Percentiles rank a stretch among this genome's conserved stretches.
These are phyloP conservation scores for Cladosporium sp. DNA, from an alignment of 2,329 filamentous ascomycete genomes.

Conservation along the genomic window DNA sequence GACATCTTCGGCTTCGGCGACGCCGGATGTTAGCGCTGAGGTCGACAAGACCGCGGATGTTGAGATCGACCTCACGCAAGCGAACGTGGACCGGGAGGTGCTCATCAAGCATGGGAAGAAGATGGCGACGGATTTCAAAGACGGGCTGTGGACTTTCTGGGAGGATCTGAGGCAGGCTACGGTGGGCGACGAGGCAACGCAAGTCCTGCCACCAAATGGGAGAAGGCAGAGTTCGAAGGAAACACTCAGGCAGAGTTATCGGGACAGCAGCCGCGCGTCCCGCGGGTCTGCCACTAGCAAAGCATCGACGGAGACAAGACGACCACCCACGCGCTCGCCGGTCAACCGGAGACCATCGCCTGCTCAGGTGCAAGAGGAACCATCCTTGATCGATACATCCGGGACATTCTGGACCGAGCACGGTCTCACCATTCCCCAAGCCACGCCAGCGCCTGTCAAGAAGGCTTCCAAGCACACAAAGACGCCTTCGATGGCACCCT, in stretches of 20 bases:
- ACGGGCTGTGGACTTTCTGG: slow-evolving; percentile 88
- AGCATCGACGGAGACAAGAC: slow-evolving; percentile 15
- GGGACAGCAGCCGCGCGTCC: slow-evolving; percentile 10
- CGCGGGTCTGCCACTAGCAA: slow-evolving; percentile 17
- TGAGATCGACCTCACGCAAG: slow-evolving; percentile 29
- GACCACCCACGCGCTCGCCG: slow-evolving; percentile 12
- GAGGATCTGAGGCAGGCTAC: slow-evolving; percentile 94
- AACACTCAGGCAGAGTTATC: slow-evolving; percentile 13
- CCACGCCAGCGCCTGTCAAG: slow-evolving; percentile 18
- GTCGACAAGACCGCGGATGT: slow-evolving; percentile 19
- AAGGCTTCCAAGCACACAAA: slow-evolving; percentile 21
- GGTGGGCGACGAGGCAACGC: slow-evolving; percentile 84
- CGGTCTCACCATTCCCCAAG: slow-evolving; percentile 15
- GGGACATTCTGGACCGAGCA: slow-evolving; percentile 25
- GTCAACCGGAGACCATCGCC: not conserved
- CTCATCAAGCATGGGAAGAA: slow-evolving; percentile 59
- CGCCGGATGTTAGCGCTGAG: slow-evolving; percentile 20
- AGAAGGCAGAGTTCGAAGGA: slow-evolving; percentile 23
- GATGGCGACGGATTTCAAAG: slow-evolving; percentile 80
- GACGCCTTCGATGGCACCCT: slow-evolving; percentile 18
- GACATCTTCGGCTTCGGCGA: slow-evolving; percentile 15
- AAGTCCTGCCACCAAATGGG: slow-evolving; percentile 40
- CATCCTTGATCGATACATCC: slow-evolving; percentile 6
- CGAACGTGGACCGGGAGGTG: slow-evolving; percentile 43
- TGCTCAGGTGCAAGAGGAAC: not conserved